Evolutionary conservation across 1,284 basidiomycete genomes (phyloP), one percentile per base, ranked within the genome.

Genomic region (Somion occarium): DNA sequence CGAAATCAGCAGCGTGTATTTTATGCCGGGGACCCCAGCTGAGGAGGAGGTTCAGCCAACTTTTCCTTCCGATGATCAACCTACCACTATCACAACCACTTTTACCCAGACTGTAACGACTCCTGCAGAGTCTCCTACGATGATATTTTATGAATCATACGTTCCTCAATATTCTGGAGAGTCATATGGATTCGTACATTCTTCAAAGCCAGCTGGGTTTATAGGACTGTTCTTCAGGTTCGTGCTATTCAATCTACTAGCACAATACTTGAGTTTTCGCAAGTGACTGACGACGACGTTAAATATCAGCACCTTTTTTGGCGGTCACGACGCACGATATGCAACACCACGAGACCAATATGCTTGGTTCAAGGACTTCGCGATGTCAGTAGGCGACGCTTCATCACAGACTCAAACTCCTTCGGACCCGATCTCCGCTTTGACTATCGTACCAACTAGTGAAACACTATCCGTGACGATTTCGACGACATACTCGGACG

Each of bases 201-300:
- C 22, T 7, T 38, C 59, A 20, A 43, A 57, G 30, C 71, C 73
- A 4, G 69, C 82, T 4, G 80, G 76, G 4, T 85, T 88, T 56
- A 61, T 69, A 3, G 86, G 87, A 0, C 66, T 90, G 39, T 90
- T 90, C 67, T 89, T 89, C 69, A 88, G 86, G 85, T 83, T 63
- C 5, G 66, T 50, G 7, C 2, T 47, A 34, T 34, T 24, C n/a
- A 26, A 39, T 45, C 49, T 61, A 51, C 41, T 27, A n/a, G 20
- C 38, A 39, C 20, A 18, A 42, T 46, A 45, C 20, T 48, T 45
- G 9, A 13, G 20, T 42, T 27, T 18, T 37, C 9, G 20, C 3
- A 22, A 38, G n/a, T 23, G 5, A 18, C 20, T 52, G n/a, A 19
- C 20, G n/a, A 30, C 39, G 39, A 20, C 15, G 5, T n/a, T 27